A percentile compares a stretch with the other conserved stretches of the same genome.
phyloP scores from a whole-genome alignment of 495 filamentous ascomycete species.

The Glarea lozoyensis region DNA sequence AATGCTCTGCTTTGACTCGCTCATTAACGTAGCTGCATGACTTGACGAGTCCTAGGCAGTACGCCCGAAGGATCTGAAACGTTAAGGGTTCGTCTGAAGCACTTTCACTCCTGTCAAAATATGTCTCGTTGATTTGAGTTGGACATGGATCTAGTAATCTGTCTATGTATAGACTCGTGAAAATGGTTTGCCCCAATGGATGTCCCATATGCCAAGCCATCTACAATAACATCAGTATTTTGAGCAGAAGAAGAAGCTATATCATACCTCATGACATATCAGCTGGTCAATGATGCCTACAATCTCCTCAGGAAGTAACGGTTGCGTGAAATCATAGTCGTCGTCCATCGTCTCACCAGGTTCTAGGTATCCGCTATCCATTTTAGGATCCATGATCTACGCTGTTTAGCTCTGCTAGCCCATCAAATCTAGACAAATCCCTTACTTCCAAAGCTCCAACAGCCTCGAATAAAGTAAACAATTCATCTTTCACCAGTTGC shows the following conservation, averaged over 20 bases:
- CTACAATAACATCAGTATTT: conserved; percentile 32
- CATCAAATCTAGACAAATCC: conserved; percentile 7
- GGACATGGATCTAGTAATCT: conserved; percentile 67
- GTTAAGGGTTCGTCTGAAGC: conserved; percentile 33
- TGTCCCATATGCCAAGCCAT: conserved; percentile 97
- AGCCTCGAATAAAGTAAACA: conserved; percentile 86
- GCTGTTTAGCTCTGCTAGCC: background rate
- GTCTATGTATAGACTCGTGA: conserved; percentile 92
- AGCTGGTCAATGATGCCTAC: conserved; percentile 93
- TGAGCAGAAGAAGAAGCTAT: conserved; percentile 1
- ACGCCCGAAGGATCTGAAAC: conserved; percentile 66
- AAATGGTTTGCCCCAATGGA: conserved; percentile 86
- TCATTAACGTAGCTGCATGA: conserved; percentile 71
- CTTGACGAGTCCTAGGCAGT: conserved; percentile 79
- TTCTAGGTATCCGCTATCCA: conserved; percentile 84
- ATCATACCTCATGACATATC: conserved; percentile 72
- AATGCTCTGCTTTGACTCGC: conserved; percentile 67
- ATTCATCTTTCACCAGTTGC: conserved; percentile 86
- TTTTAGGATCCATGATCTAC: conserved; percentile 97
- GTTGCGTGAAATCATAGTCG: conserved; percentile 68
- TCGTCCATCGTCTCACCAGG: conserved; percentile 74
- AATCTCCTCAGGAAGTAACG: conserved; percentile 67
- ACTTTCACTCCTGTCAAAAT: conserved; percentile 38
- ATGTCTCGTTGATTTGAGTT: conserved; percentile 55
- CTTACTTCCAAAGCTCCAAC: conserved; percentile 90